Conservation (phyloP, 1,284 basidiomycete genomes). For the Xerocomus amazonicus region DNA sequence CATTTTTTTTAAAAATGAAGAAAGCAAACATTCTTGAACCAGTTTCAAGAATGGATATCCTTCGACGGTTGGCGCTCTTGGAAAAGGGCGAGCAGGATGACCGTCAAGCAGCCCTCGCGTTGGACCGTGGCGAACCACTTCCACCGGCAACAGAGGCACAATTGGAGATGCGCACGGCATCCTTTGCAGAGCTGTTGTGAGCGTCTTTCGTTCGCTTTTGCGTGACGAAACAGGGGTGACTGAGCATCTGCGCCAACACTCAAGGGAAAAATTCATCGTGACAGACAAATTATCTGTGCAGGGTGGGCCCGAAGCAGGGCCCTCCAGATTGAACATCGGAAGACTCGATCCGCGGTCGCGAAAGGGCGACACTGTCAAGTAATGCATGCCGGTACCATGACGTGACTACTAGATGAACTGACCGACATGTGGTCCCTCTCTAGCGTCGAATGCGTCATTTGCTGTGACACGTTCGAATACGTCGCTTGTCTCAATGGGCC, state of each 20-base stretch:
- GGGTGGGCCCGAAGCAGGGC: not conserved
- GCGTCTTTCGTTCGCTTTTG: not conserved
- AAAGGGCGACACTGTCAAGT: slow-evolving; percentile 3
- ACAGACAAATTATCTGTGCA: slow-evolving; percentile 1
- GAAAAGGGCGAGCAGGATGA: slow-evolving; percentile 21
- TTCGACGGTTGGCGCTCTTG: slow-evolving; percentile 15
- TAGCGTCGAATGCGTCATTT: slow-evolving; percentile 27
- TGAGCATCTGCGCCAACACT: not conserved
- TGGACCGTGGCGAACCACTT: slow-evolving; percentile 11
- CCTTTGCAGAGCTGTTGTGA: slow-evolving; percentile 20
- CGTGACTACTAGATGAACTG: not conserved
- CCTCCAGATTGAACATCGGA: not conserved
- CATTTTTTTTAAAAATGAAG: not conserved
- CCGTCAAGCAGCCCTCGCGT: slow-evolving; percentile 13
- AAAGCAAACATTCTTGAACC: not conserved
- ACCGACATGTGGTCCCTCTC: too few species aligned
- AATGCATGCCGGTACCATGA: not conserved
- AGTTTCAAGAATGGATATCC: slow-evolving; percentile 9
- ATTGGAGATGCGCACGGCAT: slow-evolving; percentile 11
- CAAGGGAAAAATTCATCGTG: slow-evolving; percentile 16
- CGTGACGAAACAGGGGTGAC: not conserved
- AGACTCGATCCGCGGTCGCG: too few species aligned
- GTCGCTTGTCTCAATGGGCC: slow-evolving; percentile 23
- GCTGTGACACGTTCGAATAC: slow-evolving; percentile 13
- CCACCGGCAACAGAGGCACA: slow-evolving; percentile 20